Conservation (phyloP, 2,329 filamentous ascomycete genomes). For the Diaporthe sp. region DNA sequence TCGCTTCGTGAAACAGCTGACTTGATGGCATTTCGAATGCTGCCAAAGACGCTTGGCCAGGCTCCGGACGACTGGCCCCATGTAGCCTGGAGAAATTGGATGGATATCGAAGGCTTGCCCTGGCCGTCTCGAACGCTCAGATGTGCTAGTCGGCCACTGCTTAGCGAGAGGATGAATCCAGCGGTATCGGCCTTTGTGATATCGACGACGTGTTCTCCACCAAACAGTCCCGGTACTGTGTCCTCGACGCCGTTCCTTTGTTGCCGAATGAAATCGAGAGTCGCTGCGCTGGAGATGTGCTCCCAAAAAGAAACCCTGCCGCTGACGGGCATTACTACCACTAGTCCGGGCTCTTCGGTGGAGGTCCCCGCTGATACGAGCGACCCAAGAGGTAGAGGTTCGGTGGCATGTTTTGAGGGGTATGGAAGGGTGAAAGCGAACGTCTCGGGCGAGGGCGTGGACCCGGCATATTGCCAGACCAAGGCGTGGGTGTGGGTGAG, state of each 20-base stretch:
- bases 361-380: slow-evolving; percentile 85
- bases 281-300: slow-evolving; percentile 89
- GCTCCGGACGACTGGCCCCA: slow-evolving; percentile 65
- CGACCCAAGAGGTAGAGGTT: slow-evolving; percentile 85
- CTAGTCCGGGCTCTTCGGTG: slow-evolving; percentile 85
- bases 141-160: slow-evolving; percentile 88
- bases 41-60: slow-evolving; percentile 78
- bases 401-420: slow-evolving; percentile 73
- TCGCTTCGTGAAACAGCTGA: slow-evolving; percentile 80
- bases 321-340: slow-evolving; percentile 86
- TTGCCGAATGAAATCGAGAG: slow-evolving; percentile 85
- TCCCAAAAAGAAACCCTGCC: slow-evolving; percentile 97
- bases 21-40: slow-evolving; percentile 82
- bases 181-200: slow-evolving; percentile 87
- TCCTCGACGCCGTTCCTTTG: slow-evolving; percentile 86
- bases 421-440: slow-evolving; percentile 86
- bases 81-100: slow-evolving; percentile 80
- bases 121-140: slow-evolving; percentile 88
- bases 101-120: slow-evolving; percentile 84
- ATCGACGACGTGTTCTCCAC: slow-evolving; percentile 82
- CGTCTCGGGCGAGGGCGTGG: slow-evolving; percentile 78
- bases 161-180: slow-evolving; percentile 88
- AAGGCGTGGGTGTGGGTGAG: slow-evolving; percentile 87
- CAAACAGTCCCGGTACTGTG: slow-evolving; percentile 79
- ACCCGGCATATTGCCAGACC: slow-evolving; percentile 89